These are phyloP conservation scores for Ceratocystis cacaofunesta DNA, from an alignment of 2,329 filamentous ascomycete species.

Conservation along the genomic window DNA sequence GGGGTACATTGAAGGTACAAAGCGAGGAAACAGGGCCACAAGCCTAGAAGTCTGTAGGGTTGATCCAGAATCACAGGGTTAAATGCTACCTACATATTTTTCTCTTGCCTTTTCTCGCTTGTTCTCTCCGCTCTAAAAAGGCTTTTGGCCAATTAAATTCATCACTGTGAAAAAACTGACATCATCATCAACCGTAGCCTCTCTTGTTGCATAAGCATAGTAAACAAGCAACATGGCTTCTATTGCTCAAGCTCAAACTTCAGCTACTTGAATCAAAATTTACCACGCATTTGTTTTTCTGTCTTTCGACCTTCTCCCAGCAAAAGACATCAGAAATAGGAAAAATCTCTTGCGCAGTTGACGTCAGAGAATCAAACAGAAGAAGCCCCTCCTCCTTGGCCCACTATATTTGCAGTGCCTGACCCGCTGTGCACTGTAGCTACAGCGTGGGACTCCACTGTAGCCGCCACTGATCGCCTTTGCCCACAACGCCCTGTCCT, in stretches of 20 bases:
- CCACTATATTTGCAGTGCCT: not conserved
- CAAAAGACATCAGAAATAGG: not conserved
- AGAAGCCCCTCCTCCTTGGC: not conserved
- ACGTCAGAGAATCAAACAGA: not conserved
- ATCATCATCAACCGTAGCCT: not conserved
- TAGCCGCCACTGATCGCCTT: not conserved
- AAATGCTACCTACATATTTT: not conserved
- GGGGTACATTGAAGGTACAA: not conserved
- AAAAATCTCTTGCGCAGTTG: not conserved
- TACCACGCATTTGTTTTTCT: not conserved
- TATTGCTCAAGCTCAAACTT: not conserved
- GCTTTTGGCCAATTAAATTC: not conserved
- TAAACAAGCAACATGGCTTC: too few species aligned
- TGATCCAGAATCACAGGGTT: not conserved
- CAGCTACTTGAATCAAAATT: not conserved
- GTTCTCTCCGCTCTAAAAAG: not conserved
- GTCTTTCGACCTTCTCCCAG: not conserved
- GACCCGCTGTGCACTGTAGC: not conserved
- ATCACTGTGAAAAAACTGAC: not conserved
- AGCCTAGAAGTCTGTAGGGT: not conserved
- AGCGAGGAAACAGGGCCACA: not conserved
- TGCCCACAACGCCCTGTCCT: not conserved
- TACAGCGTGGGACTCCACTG: not conserved
- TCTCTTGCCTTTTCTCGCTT: not conserved
- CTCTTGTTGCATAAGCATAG: not conserved